Evolutionary conservation across 129 eudicot species (phyloP), one percentile per base, ranked within the genome.

Genomic region (Scalesia atractyloides): DNA sequence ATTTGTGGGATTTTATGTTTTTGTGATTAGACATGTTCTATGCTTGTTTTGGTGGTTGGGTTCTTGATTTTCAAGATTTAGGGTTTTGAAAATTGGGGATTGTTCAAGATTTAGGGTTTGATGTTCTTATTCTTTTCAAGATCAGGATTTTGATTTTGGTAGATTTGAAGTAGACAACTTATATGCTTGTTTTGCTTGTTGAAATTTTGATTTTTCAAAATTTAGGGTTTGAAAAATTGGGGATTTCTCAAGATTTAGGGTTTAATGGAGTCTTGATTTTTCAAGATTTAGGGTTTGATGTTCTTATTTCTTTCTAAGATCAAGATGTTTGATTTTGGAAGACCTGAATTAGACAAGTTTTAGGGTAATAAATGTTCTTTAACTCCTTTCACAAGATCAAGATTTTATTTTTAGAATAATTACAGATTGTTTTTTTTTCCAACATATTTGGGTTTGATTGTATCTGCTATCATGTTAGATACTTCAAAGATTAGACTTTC

Each of bases 341-440:
- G 26, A 22, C 26, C 2, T 22, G 26, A 22, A 22, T 22, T 22
- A 22, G 26, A 22, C 2, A 24, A 24, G 30, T 1, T 24, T 24
- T 24, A 24, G 30, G 1, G 30, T 3, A n/a, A n/a, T 24, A 12
- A 14, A 47, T 66, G 71, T 46, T 66, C 39, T 15, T 15, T 12
- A 44, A 66, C 36, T 66, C 11, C 5, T 66, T 66, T 11, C 13
- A 47, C 30, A 48, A 68, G 63, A 49, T 69, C 60, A 69, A 34
- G 77, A 34, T 62, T 56, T 7, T 0, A 10, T 56, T 41, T 73
- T 47, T 60, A 15, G 34, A 59, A 61, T 22, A 18, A 41, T 14
- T 56, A 12, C 16, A 13, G 0, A 39, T 6, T 71, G 6, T 0
- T 41, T 67, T 30, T n/a, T n/a, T n/a, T n/a, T n/a, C 30, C 1